phyloP scores from a whole-genome alignment of 305 asterid genomes.

The Monarda citriodora region DNA sequence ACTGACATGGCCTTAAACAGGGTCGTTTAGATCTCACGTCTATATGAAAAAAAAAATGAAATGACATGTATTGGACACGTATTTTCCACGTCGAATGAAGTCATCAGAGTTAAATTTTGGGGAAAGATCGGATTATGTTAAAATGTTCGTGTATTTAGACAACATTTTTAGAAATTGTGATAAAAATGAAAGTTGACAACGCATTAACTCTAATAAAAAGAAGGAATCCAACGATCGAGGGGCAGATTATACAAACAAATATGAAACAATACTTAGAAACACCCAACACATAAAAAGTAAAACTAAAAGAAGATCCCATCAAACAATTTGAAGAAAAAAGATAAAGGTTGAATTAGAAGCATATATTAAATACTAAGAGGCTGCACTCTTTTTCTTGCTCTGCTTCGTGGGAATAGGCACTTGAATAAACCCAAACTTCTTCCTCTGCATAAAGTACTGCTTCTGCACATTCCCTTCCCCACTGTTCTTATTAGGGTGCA shows the following conservation, averaged over 20 bases:
- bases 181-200: too few relatives aligned
- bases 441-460: slow-evolving; percentile 62
- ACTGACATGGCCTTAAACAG: too few relatives aligned
- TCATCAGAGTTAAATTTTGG: too few relatives aligned
- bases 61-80: too few relatives aligned
- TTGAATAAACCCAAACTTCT: slow-evolving; percentile 93
- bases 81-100: too few relatives aligned
- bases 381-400: slow-evolving; percentile 65
- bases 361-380: slow-evolving; percentile 15
- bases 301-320: not conserved
- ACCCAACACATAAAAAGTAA: slow-evolving; percentile 4
- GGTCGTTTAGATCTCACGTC: too few relatives aligned
- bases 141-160: too few relatives aligned
- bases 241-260: not conserved
- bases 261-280: slow-evolving; percentile 17
- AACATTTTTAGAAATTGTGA: too few relatives aligned
- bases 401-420: slow-evolving; percentile 72
- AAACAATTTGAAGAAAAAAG: not conserved
- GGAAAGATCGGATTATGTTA: too few relatives aligned
- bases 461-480: slow-evolving; percentile 51
- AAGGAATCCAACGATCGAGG: too few relatives aligned
- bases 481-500: slow-evolving; percentile 36
- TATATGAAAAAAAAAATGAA: too few relatives aligned
- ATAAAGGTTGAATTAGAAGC: not conserved
- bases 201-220: too few relatives aligned